Evolutionary conservation across 108 stramenopile genomes (phyloP).

Genomic region (Pseudonitzschia pungens): DNA sequence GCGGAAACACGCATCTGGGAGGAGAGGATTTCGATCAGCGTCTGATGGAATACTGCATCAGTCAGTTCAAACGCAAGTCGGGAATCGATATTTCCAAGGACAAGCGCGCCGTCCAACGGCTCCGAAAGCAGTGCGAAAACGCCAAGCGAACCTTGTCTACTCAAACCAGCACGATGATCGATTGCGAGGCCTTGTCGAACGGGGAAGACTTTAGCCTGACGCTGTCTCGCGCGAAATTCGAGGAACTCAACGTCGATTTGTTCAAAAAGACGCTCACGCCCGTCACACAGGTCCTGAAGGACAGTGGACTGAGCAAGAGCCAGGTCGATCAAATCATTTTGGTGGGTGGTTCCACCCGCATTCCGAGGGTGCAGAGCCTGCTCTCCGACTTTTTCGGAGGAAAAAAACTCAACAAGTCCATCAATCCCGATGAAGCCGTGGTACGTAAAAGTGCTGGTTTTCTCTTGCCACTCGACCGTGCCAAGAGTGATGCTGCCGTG

Average conservation of each 20-base stretch:
- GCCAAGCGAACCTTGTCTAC: constrained; percentile 89
- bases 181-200: too few species aligned
- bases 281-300: constrained; percentile 89
- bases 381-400: constrained; percentile 95
- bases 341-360: constrained; percentile 95
- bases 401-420: constrained; percentile 88
- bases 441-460: constrained; percentile 96
- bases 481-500: constrained; percentile 86
- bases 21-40: constrained; percentile 92
- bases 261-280: constrained; percentile 96
- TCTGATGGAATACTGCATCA: constrained; percentile 89
- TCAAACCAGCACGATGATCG: constrained; percentile 78
- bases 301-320: constrained; percentile 81
- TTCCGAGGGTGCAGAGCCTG: constrained; percentile 92
- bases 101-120: constrained; percentile 78
- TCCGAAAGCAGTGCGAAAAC: constrained; percentile 88
- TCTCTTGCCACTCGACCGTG: too few species aligned
- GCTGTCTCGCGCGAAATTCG: constrained; percentile 97
- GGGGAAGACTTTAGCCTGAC: constrained; percentile 90
- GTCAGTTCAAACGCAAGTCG: constrained; percentile 57
- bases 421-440: constrained; percentile 98
- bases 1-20: constrained; percentile 91
- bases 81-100: constrained; percentile 63
- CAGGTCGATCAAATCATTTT: constrained; percentile 96
- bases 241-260: constrained; percentile 94